phyloP scores from a whole-genome alignment of 116 monocot species.

The Cymodocea nodosa region DNA sequence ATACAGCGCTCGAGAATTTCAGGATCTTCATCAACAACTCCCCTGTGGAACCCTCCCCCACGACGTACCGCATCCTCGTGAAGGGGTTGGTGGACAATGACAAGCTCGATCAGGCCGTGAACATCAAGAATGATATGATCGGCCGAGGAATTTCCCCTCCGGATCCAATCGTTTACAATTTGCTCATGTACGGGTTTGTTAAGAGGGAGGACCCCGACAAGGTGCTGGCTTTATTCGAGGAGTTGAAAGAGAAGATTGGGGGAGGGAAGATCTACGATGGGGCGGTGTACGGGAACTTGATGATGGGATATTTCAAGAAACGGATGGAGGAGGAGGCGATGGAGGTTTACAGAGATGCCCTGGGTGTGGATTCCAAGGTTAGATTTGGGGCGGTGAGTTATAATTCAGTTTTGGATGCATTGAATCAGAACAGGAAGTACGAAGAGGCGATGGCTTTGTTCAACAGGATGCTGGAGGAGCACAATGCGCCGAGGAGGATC shows the following conservation, averaged over 20 bases:
- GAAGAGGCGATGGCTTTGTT: conserved; percentile 58
- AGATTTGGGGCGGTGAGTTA: conserved; percentile 72
- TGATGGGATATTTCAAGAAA: conserved; percentile 75
- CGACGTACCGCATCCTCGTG: conserved; percentile 74
- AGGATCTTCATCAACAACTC: conserved; percentile 46
- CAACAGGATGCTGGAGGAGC: conserved; percentile 61
- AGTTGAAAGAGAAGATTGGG: conserved; percentile 65
- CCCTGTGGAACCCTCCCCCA: conserved; percentile 64
- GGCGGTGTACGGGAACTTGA: conserved; percentile 70
- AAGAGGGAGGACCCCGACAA: conserved; percentile 37
- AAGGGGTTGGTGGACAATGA: conserved; percentile 65
- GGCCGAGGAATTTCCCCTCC: conserved; percentile 33
- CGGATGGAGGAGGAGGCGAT: conserved; percentile 73
- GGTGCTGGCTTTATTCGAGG: conserved; percentile 46
- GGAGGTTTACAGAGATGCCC: conserved; percentile 34
- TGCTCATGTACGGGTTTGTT: conserved; percentile 69
- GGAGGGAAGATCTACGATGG: conserved; percentile 44
- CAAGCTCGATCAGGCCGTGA: conserved; percentile 52
- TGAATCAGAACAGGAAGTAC: conserved; percentile 51
- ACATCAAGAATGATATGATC: conserved; percentile 90
- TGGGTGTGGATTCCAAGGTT: conserved; percentile 45
- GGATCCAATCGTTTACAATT: conserved; percentile 61
- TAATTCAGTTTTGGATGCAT: conserved; percentile 72
- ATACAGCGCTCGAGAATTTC: conserved; percentile 89
- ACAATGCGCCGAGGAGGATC: conserved; percentile 54